Evolutionary conservation across 345 rosid genomes (phyloP), one percentile per base, ranked within the genome.

Genomic region (Moricandia moricandioides): DNA sequence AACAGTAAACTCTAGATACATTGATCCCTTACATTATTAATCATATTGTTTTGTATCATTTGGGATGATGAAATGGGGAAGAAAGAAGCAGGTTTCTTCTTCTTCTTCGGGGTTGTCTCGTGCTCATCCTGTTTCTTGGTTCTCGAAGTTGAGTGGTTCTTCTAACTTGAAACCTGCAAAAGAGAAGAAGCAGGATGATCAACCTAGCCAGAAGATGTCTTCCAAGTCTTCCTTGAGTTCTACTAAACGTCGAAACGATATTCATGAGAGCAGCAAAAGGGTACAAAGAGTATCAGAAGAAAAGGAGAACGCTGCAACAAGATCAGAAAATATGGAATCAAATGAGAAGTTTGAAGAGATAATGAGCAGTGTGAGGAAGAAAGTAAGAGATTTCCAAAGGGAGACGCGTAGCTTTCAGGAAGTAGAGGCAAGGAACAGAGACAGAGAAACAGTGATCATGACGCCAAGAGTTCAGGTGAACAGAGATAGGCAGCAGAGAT

Each of bases 1-100:
- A 58, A 10, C 63, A 66, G 5, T 60, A 78, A 66, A 18, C 55
- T 71, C 37, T 77, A 70, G 10, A 65, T 57, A 71, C 69, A 72
- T n/a, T n/a, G n/a, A n/a, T 18, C 49, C 21, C 77, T 27, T 5
- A 16, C 76, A n/a, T n/a, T n/a, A n/a, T n/a, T n/a, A n/a, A n/a
- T n/a, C n/a, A n/a, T n/a, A n/a, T n/a, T n/a, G n/a, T n/a, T 21
- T 21, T 21, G 24, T 21, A 65, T 33, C 40, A 8, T 65, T 65
- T 17, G 47, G 55, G 34, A 84, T 54, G 61, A 89, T 91, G 94
- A 90, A 73, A 87, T 88, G 88, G 96, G 87, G 90, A 71, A 82
- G 76, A 65, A 85, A 88, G 72, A 85, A 75, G 62, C 52, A 76
- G 55, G 75, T 57, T 67, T 52, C 86, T 63, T 76, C 85, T 72